Base-by-base conservation (phyloP, 2,329 filamentous ascomycete species). In the Rhynchosporium graminicola region DNA sequence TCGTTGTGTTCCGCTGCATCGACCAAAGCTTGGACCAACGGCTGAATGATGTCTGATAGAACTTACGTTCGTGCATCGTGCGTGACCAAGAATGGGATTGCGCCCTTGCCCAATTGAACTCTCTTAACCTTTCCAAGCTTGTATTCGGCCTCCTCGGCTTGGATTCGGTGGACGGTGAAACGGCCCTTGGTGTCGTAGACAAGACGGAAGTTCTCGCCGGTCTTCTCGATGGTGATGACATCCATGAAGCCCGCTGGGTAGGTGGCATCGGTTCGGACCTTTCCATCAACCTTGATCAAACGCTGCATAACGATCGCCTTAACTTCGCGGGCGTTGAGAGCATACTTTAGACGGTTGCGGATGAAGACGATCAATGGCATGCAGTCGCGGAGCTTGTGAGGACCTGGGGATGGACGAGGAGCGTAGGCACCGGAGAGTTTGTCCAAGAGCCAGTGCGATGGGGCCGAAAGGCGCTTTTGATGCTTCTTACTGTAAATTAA, bases 31-130 rank as follows among this genome's bases (percentile, higher is more conserved):
- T 96, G 92, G 91, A 94, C 92, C 94, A 97, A 97, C 94, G 94
- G 89, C 94, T 97, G 94, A 97, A 93, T 95, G 93, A 97, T 92
- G 90, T 90, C 83, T 86, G 83, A 87, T 83, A 89, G 87, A 90
- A 98, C 94, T 97, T 86, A 99, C 94, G 95, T 99, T 92, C 95
- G 90, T 84, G 95, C 95, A 95, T 99, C 95, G 91, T 99, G 95
- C 93, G 95, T 99, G 91, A 99, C 95, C 92, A 98, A 97, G 93
- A 97, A 99, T 96, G 95, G 95, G 89, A 99, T 96, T 86, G 93
- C 95, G 83, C 95, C 96, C 83, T 92, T 94, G 86, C 95, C 95
- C 76, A 99, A 88, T 87, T 99, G 95, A 69, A 99, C 95, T 77
- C 94, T 90, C 91, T 97, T 97, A 85, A 99, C 95, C 88, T 98